Conservation (phyloP, 192 early-diverging fungal genomes). For the Entomortierella parvispora region DNA sequence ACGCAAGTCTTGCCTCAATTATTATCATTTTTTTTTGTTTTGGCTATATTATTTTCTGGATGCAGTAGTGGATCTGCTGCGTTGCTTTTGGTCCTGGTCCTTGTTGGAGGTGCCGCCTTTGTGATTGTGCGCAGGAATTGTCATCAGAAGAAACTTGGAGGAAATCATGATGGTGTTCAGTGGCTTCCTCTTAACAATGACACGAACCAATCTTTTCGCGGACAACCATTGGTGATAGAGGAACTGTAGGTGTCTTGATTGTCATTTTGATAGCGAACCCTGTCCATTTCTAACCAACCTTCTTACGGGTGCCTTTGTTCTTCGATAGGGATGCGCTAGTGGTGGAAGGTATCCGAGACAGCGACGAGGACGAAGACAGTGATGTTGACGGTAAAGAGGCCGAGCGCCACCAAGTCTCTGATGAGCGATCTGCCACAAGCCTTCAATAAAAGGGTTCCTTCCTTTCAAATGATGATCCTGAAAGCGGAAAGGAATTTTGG, state of each 20-base stretch:
- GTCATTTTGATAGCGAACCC: background rate
- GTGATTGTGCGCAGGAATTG: conserved; percentile 34
- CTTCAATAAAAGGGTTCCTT: too few relatives aligned
- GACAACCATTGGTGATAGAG: conserved; percentile 35
- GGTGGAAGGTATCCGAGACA: conserved; percentile 54
- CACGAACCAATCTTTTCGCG: conserved; percentile 3
- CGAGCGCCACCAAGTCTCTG: background rate
- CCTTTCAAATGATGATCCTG: too few relatives aligned
- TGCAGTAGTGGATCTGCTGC: conserved; percentile 48
- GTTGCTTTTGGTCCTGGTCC: conserved; percentile 34
- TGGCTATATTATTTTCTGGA: too few relatives aligned
- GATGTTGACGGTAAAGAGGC: conserved; percentile 19
- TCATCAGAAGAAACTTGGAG: conserved; percentile 21
- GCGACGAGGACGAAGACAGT: conserved; percentile 41
- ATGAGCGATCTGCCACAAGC: too few relatives aligned
- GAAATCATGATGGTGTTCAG: conserved; percentile 23
- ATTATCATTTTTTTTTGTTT: too few relatives aligned
- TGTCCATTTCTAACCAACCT: too few relatives aligned
- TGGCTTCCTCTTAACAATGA: conserved; percentile 28
- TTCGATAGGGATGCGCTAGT: conserved; percentile 65
- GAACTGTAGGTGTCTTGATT: conserved; percentile 26
- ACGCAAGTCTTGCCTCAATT: background rate
- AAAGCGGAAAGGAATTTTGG: too few relatives aligned
- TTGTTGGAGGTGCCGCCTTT: conserved; percentile 32
- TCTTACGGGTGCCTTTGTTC: too few relatives aligned